Base-by-base conservation (phyloP, 176 grass and related monocot species). In the Eragrostis curvula region DNA sequence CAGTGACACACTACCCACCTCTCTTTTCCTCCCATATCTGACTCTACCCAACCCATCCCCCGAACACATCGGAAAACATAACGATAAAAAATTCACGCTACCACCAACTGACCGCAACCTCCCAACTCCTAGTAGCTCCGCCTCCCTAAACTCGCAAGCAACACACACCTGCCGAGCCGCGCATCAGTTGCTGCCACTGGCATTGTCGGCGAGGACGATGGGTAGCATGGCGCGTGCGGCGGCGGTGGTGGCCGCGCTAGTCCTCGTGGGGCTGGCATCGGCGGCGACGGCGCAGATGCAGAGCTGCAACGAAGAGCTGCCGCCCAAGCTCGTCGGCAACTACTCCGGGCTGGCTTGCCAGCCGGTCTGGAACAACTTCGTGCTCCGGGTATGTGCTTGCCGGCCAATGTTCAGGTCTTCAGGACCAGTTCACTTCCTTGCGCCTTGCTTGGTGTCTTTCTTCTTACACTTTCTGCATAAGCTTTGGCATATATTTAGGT, bases 331-430 rank as follows among this genome's bases (percentile, higher is more conserved):
- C 74, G 70, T 44, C 36, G 84, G 60, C 55, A 96, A 93, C 80
- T 99, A 90, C 73, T 92, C 93, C 0, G 93, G 85, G 24, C 85
- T 99, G 27, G 80, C 85, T 14, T 99, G 96, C 85, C 85, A 81
- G 73, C 84, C 91, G 32, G 85, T 99, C 44, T 99, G 96, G 96
- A 93, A 99, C 74, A 93, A 90, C 65, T 93, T 95, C 85, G 90
- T 95, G 59, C 88, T 98, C 78, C 89, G 95, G 95, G 95, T 98
- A 93, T 55, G 71, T 44, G 0, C 8, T 18, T 29, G n/a, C n/a
- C n/a, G 6, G 2, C 68, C 52, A 49, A 4, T 66, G 7, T n/a
- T 23, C 8, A 4, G 32, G 18, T 59, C 65, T 25, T 1, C 32
- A 36, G 32, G 47, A 48, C 47, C 11, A 48, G 47, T 48, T 13